Conservation (phyloP, 2,329 filamentous ascomycete species). For the Aschersonia sp. region DNA sequence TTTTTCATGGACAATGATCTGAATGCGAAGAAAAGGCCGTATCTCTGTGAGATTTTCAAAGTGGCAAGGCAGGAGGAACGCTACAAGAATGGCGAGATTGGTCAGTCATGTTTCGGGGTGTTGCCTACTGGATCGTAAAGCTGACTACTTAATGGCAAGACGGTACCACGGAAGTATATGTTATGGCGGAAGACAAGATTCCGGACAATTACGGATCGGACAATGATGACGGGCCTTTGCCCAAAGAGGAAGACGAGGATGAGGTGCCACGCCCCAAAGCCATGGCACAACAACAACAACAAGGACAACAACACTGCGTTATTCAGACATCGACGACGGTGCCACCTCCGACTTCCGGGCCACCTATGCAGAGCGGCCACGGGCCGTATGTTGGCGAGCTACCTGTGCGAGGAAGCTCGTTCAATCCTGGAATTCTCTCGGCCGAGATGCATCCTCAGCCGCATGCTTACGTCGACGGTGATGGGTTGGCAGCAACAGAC, state of each 20-base stretch:
- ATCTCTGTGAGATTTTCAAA: constrained; percentile 46
- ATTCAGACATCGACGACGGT: constrained; percentile 20
- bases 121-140: neutral
- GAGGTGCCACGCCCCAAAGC: constrained; percentile 21
- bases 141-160: constrained; percentile 20
- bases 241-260: constrained; percentile 28
- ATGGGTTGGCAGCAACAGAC: constrained; percentile 18
- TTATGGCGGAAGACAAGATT: constrained; percentile 37
- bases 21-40: constrained; percentile 40
- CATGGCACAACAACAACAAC: constrained; percentile 11
- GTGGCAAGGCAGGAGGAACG: constrained; percentile 42
- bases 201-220: constrained; percentile 32
- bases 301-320: constrained; percentile 14
- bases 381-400: constrained; percentile 26
- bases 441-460: constrained; percentile 26
- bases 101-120: constrained; percentile 20
- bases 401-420: constrained; percentile 26
- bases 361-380: constrained; percentile 15
- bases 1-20: constrained; percentile 44
- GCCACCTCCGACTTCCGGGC: constrained; percentile 16
- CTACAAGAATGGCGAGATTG: constrained; percentile 40
- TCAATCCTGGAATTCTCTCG: constrained; percentile 23
- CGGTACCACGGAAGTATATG: constrained; percentile 29
- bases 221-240: constrained; percentile 25
- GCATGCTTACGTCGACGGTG: constrained; percentile 24